Evolutionary conservation across 2,329 filamentous ascomycete species (phyloP), one percentile per base, ranked within the genome.

Genomic region (Didymella sp.): DNA sequence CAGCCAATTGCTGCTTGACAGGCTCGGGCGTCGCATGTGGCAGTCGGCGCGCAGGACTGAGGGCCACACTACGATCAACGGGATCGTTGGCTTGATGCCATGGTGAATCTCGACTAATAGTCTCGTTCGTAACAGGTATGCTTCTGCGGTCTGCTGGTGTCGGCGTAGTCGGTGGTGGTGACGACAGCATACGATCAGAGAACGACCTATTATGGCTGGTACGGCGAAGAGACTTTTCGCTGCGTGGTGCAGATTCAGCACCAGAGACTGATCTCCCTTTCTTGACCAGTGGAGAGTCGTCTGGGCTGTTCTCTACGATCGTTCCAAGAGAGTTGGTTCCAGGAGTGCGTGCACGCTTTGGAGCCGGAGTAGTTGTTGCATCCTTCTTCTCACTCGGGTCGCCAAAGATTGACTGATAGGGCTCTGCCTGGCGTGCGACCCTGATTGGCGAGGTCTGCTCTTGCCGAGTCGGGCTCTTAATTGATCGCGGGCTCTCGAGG

Each of bases 251-350:
- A 12, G 75, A 73, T 15, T 78, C 79, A 41, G 79, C 66, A 56
- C 81, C 79, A 17, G 75, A 73, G 19, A 74, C 61, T 6, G 75
- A 70, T 13, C 78, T 79, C 50, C 76, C 77, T 64, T 78, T 75
- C 67, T 79, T 79, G 58, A 70, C 68, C 28, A 77, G 63, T 8
- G 71, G 66, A 40, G 74, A 75, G 42, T 78, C 74, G 51, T 79
- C 78, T 41, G 80, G 78, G 48, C 73, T 76, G 53, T 77, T 78
- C 68, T 86, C 84, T 28, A 77, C 77, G 61, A 86, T 86, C 1
- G 82, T 77, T 19, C 81, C 78, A 8, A 87, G 80, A 22, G 73
- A 71, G 25, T 60, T 56, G 30, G 59, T 68, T 47, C 69, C 74
- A 15, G 71, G 68, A 21, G 73, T 71, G 51, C 64, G 66, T 38